Evolutionary conservation across 345 rosid species (phyloP).

Genomic region (Aquilaria malaccensis): DNA sequence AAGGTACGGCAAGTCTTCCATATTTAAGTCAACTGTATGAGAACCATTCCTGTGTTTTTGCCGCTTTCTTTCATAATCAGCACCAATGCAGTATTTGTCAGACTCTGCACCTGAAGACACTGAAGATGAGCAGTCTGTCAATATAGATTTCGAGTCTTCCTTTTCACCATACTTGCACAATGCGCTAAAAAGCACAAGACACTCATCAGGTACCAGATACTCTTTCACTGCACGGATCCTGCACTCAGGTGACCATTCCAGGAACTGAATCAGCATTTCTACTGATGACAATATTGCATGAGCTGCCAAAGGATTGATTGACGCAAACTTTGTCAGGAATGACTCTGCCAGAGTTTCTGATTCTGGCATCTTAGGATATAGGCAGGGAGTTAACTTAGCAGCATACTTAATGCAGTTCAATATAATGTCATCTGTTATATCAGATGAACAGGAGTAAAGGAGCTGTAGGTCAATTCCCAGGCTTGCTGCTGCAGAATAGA

Average conservation of each 20-base stretch:
- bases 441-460: constrained; percentile 67
- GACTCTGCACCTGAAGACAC: constrained; percentile 75
- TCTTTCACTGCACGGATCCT: constrained; percentile 46
- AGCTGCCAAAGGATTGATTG: constrained; percentile 80
- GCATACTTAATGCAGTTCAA: constrained; percentile 49
- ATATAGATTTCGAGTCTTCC: constrained; percentile 84
- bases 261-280: constrained; percentile 51
- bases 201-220: constrained; percentile 65
- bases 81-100: constrained; percentile 33
- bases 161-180: constrained; percentile 73
- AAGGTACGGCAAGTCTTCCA: constrained; percentile 36
- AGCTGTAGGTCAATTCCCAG: constrained; percentile 85
- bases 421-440: constrained; percentile 69
- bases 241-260: constrained; percentile 50
- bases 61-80: constrained; percentile 37
- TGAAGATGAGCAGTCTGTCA: constrained; percentile 91
- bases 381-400: constrained; percentile 30
- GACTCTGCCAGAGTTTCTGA: constrained; percentile 88
- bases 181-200: constrained; percentile 53
- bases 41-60: constrained; percentile 21
- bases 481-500: constrained; percentile 91
- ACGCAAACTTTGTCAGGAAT: constrained; percentile 86
- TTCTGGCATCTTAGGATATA: constrained; percentile 63
- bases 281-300: constrained; percentile 68
- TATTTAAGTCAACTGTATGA: constrained; percentile 21